A percentile compares a stretch with the other conserved stretches of the same genome.
Evolutionary conservation across 805 yeast genomes (phyloP).

Genomic region (Myxozyma mucilagina): DNA sequence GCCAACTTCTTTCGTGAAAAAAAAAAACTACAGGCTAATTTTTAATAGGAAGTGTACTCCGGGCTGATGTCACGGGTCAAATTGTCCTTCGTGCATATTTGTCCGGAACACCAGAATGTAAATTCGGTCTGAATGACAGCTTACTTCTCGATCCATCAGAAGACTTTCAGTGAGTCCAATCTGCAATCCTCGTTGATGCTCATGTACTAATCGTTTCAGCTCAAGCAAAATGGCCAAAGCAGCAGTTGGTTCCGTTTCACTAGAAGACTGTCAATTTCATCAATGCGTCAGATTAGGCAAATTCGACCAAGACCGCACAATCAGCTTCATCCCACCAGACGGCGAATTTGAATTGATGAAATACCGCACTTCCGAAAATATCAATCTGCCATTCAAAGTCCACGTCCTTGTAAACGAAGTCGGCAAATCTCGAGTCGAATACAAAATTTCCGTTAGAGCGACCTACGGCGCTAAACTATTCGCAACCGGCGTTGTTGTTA

Average conservation of each 20-base stretch:
- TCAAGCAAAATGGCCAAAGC: constrained; percentile 38
- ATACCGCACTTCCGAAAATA: constrained; percentile 58
- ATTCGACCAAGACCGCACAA: constrained; percentile 62
- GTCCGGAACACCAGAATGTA: constrained; percentile 81
- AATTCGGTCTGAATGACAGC: constrained; percentile 71
- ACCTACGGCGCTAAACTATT: constrained; percentile 53
- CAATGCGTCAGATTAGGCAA: constrained; percentile 72
- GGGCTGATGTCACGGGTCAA: constrained; percentile 74
- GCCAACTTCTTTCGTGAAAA: not conserved
- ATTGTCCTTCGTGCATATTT: constrained; percentile 69
- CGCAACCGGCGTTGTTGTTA: constrained; percentile 64
- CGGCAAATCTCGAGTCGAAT: constrained; percentile 52
- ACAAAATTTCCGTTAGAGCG: constrained; percentile 63
- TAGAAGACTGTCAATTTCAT: constrained; percentile 80
- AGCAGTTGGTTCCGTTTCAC: constrained; percentile 52
- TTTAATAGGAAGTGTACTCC: constrained; percentile 49
- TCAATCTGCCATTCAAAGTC: constrained; percentile 70
- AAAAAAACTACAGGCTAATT: not conserved
- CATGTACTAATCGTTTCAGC: not conserved
- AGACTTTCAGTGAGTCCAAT: constrained; percentile 24
- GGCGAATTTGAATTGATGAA: constrained; percentile 77
- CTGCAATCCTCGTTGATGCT: not conserved
- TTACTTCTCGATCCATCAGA: constrained; percentile 37
- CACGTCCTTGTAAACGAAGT: constrained; percentile 53
- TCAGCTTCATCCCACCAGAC: constrained; percentile 80